These are phyloP conservation scores for Hansenula lynferdii DNA, from an alignment of 1,139 yeast species.

Conservation along the genomic window DNA sequence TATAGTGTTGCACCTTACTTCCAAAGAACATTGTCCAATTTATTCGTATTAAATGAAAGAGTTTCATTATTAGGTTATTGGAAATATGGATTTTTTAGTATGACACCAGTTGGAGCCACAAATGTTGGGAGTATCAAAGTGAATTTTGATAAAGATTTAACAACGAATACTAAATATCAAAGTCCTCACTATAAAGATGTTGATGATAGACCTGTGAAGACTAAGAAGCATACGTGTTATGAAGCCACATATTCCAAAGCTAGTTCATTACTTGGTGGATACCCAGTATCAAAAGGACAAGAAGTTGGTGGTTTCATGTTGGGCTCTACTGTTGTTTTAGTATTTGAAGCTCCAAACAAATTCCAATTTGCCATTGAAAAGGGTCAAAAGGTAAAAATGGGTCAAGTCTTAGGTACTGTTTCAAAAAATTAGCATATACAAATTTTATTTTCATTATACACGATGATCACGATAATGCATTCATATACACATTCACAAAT, in stretches of 20 bases:
- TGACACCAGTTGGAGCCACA: constrained; percentile 99
- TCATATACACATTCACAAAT: background rate
- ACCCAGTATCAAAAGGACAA: constrained; percentile 85
- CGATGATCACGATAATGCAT: constrained; percentile 1
- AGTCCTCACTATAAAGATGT: constrained; percentile 28
- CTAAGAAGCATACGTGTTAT: constrained; percentile 76
- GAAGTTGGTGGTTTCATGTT: constrained; percentile 97
- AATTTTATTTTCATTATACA: background rate
- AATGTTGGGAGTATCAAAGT: constrained; percentile 94
- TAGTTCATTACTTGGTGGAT: constrained; percentile 75
- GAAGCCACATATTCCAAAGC: constrained; percentile 92
- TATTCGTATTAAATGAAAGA: constrained; percentile 90
- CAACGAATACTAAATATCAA: constrained; percentile 73
- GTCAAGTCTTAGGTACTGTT: constrained; percentile 78
- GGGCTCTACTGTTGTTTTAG: constrained; percentile 93
- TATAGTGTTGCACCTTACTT: constrained; percentile 97
- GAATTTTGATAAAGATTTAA: constrained; percentile 86
- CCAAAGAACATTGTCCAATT: constrained; percentile 79
- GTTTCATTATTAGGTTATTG: constrained; percentile 94
- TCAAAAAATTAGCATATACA: too few species aligned
- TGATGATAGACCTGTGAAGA: constrained; percentile 25
- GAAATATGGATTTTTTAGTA: constrained; percentile 95
- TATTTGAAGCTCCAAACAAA: constrained; percentile 87
- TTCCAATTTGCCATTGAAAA: constrained; percentile 66
- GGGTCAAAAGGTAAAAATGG: constrained; percentile 82